Evolutionary conservation across 495 filamentous ascomycete genomes (phyloP).

Genomic region (Penicillium pulvis): DNA sequence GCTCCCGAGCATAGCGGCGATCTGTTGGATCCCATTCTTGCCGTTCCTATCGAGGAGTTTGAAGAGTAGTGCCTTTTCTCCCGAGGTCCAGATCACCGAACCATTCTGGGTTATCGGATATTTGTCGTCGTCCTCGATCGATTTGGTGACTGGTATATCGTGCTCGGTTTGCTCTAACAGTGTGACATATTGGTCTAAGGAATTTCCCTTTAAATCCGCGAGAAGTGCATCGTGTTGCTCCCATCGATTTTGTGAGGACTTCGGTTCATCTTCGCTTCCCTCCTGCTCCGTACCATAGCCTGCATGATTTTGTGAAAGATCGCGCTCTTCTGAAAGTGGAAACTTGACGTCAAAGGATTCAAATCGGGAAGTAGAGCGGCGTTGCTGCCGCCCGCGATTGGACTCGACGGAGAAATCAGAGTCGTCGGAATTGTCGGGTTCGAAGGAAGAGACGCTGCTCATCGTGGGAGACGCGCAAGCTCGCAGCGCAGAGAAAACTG

Average conservation of each 20-base stretch:
- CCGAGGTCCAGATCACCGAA: constrained; percentile 63
- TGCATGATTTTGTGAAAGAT: background rate
- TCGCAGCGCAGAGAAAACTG: constrained; percentile 18
- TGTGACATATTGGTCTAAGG: constrained; percentile 50
- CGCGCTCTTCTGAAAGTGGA: background rate
- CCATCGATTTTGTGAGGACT: constrained; percentile 8
- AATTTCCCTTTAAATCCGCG: constrained; percentile 4
- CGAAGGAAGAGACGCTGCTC: constrained; percentile 40
- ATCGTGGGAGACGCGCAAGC: constrained; percentile 34
- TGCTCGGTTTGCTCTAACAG: constrained; percentile 60
- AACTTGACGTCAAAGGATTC: background rate
- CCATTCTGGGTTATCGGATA: constrained; percentile 61
- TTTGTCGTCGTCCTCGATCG: constrained; percentile 14
- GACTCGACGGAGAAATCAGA: constrained; percentile 26
- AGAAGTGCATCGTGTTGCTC: constrained; percentile 7
- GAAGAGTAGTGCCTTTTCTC: constrained; percentile 74
- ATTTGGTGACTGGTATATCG: constrained; percentile 29
- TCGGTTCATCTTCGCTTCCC: background rate
- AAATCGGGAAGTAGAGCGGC: constrained; percentile 15
- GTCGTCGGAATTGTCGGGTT: constrained; percentile 36
- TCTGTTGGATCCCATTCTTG: constrained; percentile 55
- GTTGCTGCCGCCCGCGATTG: constrained; percentile 1
- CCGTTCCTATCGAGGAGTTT: constrained; percentile 62
- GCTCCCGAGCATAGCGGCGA: constrained; percentile 64
- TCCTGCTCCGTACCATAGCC: background rate